These are phyloP conservation scores for Dryadomyces quercus-mongolicae DNA, from an alignment of 2,329 filamentous ascomycete species.

Conservation along the genomic window DNA sequence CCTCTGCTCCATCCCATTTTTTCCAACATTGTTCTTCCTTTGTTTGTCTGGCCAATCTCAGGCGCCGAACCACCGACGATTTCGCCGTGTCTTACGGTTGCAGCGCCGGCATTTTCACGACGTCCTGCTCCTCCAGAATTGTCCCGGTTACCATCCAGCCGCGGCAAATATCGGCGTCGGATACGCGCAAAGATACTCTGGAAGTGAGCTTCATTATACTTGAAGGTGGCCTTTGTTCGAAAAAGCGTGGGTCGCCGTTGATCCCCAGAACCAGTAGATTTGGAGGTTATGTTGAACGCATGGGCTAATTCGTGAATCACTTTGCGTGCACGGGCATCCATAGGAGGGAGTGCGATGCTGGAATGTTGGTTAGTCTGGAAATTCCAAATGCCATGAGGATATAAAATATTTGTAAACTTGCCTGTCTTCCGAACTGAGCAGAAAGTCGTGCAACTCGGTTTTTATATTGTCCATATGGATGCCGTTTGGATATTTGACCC, in stretches of 20 bases:
- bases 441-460: slow-evolving; percentile 59
- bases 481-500: slow-evolving; percentile 59
- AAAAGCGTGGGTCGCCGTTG: slow-evolving; percentile 66
- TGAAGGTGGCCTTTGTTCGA: slow-evolving; percentile 55
- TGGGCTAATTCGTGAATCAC: slow-evolving; percentile 68
- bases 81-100: slow-evolving; percentile 69
- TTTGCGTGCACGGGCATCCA: slow-evolving; percentile 68
- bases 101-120: slow-evolving; percentile 26
- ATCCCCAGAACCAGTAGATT: slow-evolving; percentile 63
- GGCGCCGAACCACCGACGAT: slow-evolving; percentile 76
- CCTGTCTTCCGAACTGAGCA: slow-evolving; percentile 51
- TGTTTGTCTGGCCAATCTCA: slow-evolving; percentile 72
- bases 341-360: slow-evolving; percentile 68
- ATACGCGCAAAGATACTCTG: slow-evolving; percentile 33
- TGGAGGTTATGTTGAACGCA: slow-evolving; percentile 67
- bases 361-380: slow-evolving; percentile 4
- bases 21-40: slow-evolving; percentile 75
- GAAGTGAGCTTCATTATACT: slow-evolving; percentile 46
- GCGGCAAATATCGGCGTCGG: slow-evolving; percentile 41
- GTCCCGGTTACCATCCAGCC: slow-evolving; percentile 25
- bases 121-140: slow-evolving; percentile 16
- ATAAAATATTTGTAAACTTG: slow-evolving; percentile 27
- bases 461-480: slow-evolving; percentile 61
- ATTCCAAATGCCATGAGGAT: too few relatives aligned
- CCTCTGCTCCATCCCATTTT: slow-evolving; percentile 96